Conservation (phyloP, 1,139 yeast genomes). For the Debaryomyces fabryi region DNA sequence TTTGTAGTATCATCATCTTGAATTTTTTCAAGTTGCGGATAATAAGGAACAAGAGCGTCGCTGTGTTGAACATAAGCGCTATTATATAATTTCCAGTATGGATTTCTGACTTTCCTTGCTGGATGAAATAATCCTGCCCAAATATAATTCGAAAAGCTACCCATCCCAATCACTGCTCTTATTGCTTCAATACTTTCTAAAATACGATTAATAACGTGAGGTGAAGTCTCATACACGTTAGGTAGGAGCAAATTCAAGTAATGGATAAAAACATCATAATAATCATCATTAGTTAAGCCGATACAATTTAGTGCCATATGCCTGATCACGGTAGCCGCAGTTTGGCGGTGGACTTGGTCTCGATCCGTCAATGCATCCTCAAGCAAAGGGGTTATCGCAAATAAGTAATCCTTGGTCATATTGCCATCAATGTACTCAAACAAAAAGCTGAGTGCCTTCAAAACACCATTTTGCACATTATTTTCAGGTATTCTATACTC, state of each 20-base stretch:
- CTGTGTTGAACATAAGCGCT: conserved; percentile 71
- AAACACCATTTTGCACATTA: conserved; percentile 93
- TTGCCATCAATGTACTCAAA: conserved; percentile 86
- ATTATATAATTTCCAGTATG: conserved; percentile 88
- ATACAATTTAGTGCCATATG: conserved; percentile 80
- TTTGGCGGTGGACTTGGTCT: conserved; percentile 92
- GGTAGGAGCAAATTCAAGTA: conserved; percentile 77
- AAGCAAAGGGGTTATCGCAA: conserved; percentile 75
- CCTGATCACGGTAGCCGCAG: conserved; percentile 86
- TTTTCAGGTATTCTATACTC: conserved; percentile 92
- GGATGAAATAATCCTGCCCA: conserved; percentile 95
- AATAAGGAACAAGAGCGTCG: conserved; percentile 81
- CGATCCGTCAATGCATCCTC: conserved; percentile 93
- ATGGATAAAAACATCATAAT: conserved; percentile 63
- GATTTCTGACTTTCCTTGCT: conserved; percentile 79
- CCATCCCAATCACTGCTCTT: conserved; percentile 74
- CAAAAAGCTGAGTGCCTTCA: conserved; percentile 90
- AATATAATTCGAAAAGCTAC: conserved; percentile 70
- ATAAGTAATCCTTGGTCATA: conserved; percentile 79
- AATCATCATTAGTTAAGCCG: conserved; percentile 77
- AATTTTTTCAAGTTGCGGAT: conserved; percentile 59
- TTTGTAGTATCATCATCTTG: conserved; percentile 19
- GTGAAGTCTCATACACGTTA: conserved; percentile 88
- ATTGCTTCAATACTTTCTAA: conserved; percentile 80
- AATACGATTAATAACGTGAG: conserved; percentile 86